phyloP scores from a whole-genome alignment of 2,329 filamentous ascomycete genomes.

The Aspergillus sp. region DNA sequence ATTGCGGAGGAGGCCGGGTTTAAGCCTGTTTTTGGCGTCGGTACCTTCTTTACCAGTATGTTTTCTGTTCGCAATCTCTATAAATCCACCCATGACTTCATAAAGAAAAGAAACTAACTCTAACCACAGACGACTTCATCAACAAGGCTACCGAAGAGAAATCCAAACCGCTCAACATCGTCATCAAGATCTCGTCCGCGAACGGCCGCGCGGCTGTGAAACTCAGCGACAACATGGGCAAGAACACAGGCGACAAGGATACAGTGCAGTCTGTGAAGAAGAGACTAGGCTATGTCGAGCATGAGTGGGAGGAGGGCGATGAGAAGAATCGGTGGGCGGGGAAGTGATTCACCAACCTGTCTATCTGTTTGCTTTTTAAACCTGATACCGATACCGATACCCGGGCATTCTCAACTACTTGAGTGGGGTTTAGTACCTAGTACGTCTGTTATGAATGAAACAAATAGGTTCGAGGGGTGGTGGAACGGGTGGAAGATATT shows the following conservation, averaged over 20 bases:
- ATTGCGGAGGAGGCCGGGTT: slow-evolving; percentile 79
- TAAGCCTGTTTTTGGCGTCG: slow-evolving; percentile 85
- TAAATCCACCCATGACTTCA: background rate
- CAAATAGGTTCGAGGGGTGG: background rate
- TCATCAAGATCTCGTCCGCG: slow-evolving; percentile 92
- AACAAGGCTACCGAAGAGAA: slow-evolving; percentile 72
- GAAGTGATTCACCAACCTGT: background rate
- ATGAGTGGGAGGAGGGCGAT: slow-evolving; percentile 78
- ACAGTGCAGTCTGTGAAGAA: slow-evolving; percentile 82
- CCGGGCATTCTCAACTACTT: too few species aligned
- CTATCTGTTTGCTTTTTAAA: background rate
- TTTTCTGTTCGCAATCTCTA: background rate
- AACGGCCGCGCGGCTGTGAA: slow-evolving; percentile 82
- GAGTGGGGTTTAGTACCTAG: background rate
- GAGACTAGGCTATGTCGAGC: slow-evolving; percentile 81
- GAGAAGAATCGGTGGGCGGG: slow-evolving; percentile 78
- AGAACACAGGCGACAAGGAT: slow-evolving; percentile 85
- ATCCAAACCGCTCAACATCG: slow-evolving; percentile 90
- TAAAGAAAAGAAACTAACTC: background rate
- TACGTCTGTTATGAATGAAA: background rate
- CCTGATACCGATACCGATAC: too few species aligned
- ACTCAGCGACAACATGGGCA: slow-evolving; percentile 86
- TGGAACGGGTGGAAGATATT: too few species aligned
- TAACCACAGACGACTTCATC: slow-evolving; percentile 71
- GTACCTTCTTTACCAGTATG: slow-evolving; percentile 85